Percentiles rank a stretch among this genome's conserved stretches.
Conservation (phyloP, 176 grass and related monocot genomes). For the Saccharum officinarum region DNA sequence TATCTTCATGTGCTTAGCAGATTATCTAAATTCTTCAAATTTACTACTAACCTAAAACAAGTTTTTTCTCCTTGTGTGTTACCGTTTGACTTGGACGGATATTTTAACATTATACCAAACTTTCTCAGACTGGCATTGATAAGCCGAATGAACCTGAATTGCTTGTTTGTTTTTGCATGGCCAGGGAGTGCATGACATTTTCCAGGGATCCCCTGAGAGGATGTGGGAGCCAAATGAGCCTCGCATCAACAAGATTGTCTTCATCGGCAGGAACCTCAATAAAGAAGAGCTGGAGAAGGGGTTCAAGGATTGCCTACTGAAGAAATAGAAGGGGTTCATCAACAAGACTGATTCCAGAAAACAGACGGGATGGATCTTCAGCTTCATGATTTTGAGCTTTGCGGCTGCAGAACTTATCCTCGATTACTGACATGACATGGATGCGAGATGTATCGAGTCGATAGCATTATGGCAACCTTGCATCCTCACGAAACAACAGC, state of each 20-base stretch:
- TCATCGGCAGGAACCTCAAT: constrained; percentile 89
- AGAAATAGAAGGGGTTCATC: constrained; percentile 18
- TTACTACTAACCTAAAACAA: not conserved
- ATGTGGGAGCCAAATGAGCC: constrained; percentile 75
- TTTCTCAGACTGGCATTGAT: not conserved
- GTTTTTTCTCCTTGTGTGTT: not conserved
- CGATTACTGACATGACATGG: not conserved
- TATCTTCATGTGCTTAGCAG: not conserved
- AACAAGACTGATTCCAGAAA: not conserved
- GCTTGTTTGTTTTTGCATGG: not conserved
- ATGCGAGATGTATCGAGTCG: not conserved
- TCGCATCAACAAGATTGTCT: constrained; percentile 95
- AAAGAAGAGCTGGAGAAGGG: constrained; percentile 82
- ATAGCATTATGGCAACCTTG: not conserved
- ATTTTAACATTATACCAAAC: not conserved
- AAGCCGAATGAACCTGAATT: not conserved
- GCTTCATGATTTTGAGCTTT: constrained; percentile 70
- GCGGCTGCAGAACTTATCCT: constrained; percentile 44
- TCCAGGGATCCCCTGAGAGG: constrained; percentile 97
- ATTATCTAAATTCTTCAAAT: not conserved
- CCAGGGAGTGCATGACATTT: constrained; percentile 97
- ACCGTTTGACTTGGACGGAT: not conserved
- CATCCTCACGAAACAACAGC: not conserved
- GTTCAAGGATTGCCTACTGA: constrained; percentile 84
- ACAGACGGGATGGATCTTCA: constrained; percentile 23